Percentiles rank a stretch among this genome's conserved stretches.
These are phyloP conservation scores for Vicia sativa DNA, from an alignment of 306 rosid species.

Conservation along the genomic window DNA sequence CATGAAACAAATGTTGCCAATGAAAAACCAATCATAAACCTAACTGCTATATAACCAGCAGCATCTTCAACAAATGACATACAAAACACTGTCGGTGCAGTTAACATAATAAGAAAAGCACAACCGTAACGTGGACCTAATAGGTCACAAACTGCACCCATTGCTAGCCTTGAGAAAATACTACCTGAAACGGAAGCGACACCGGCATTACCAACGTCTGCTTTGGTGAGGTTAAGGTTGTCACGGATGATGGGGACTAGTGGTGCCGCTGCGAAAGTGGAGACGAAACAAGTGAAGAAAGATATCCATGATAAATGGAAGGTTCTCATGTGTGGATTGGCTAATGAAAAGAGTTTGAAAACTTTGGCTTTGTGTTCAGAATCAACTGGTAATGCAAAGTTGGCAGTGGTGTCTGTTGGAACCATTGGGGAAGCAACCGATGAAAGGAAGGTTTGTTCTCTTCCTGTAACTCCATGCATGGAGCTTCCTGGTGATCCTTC, in stretches of 20 bases:
- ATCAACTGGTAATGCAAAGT: conserved; percentile 75
- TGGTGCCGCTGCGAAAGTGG: conserved; percentile 87
- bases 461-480: conserved; percentile 94
- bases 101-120: conserved; percentile 68
- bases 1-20: conserved; percentile 92
- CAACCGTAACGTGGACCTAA: conserved; percentile 85
- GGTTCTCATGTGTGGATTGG: conserved; percentile 95
- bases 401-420: conserved; percentile 67
- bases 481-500: conserved; percentile 90
- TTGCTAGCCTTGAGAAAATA: conserved; percentile 76
- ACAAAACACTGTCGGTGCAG: conserved; percentile 75
- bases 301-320: conserved; percentile 96
- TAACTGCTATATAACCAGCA: conserved; percentile 60
- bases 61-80: conserved; percentile 76
- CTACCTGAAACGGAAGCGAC: conserved; percentile 87
- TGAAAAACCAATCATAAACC: conserved; percentile 90
- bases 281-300: conserved; percentile 85
- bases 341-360: conserved; percentile 71
- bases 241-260: conserved; percentile 75
- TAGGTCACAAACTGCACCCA: conserved; percentile 86
- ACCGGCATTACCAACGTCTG: conserved; percentile 85
- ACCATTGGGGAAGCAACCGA: conserved; percentile 78
- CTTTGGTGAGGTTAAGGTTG: conserved; percentile 78
- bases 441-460: conserved; percentile 62
- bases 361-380: conserved; percentile 79